Conservation (phyloP, 225 moss, liverwort and hornwort genomes). For the Rhytidiadelphus loreus region DNA sequence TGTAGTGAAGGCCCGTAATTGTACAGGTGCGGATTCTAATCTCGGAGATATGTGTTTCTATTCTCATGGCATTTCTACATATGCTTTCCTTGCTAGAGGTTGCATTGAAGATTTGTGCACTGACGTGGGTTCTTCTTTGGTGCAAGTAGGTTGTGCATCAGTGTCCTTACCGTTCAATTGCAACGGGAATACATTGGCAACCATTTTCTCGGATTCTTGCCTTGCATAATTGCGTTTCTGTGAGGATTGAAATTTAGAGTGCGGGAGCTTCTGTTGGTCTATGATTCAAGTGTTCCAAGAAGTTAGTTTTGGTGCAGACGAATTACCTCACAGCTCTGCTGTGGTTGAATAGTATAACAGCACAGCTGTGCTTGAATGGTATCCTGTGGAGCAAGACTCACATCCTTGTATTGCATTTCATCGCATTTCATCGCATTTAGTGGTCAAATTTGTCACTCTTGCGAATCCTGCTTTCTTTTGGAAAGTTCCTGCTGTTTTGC, state of each 20-base stretch:
- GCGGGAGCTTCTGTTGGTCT: not conserved
- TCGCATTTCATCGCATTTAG: not conserved
- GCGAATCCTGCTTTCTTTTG: not conserved
- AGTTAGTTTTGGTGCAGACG: not conserved
- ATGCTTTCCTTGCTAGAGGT: not conserved
- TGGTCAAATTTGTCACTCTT: not conserved
- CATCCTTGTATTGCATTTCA: not conserved
- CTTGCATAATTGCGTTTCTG: not conserved
- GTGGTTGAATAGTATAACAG: too few relatives aligned
- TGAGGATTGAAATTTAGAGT: not conserved
- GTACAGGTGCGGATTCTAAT: slow-evolving; percentile 5
- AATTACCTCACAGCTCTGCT: not conserved
- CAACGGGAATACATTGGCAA: not conserved
- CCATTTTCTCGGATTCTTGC: not conserved
- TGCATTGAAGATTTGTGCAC: not conserved
- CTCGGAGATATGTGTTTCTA: not conserved
- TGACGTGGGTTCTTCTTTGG: not conserved
- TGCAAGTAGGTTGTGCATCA: not conserved
- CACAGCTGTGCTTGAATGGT: not conserved
- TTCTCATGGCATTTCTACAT: not conserved
- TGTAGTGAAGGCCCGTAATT: not conserved
- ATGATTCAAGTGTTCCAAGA: not conserved
- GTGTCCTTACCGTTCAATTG: not conserved
- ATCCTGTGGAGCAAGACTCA: not conserved
- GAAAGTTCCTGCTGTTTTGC: not conserved